phyloP scores from a whole-genome alignment of 345 rosid species.

The Eucalyptus cloeziana region DNA sequence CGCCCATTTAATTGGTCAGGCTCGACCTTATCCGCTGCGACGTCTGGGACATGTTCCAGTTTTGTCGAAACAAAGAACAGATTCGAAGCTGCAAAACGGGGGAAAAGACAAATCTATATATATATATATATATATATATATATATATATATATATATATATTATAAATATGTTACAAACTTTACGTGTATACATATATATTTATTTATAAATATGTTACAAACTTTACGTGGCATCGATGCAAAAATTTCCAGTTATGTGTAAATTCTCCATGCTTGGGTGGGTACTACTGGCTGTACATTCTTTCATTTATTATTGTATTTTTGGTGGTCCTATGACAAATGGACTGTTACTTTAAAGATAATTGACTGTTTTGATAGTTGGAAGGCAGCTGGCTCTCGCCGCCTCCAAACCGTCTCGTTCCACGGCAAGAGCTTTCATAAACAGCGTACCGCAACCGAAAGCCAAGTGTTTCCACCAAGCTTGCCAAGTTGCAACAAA shows the following conservation, averaged over 20 bases:
- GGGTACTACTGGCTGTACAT: neutral
- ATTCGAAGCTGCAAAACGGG: neutral
- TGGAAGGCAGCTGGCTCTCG: neutral
- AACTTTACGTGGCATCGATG: neutral
- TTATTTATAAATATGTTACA: rapidly evolving
- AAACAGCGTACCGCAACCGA: neutral
- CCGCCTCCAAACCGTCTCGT: neutral
- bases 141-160: too few relatives aligned
- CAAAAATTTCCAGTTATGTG: neutral
- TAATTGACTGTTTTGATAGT: neutral
- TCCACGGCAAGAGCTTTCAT: neutral
- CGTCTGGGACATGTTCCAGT: neutral
- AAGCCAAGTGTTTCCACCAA: neutral
- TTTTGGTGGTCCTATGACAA: neutral
- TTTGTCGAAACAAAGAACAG: neutral
- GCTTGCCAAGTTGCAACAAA: neutral
- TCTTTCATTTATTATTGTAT: neutral
- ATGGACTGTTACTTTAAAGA: neutral
- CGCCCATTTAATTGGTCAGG: neutral
- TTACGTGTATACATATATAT: neutral
- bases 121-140: too few relatives aligned
- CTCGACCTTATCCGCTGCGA: neutral
- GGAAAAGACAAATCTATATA: neutral
- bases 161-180: too few relatives aligned
- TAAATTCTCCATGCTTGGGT: neutral